A percentile compares a stretch with the other conserved stretches of the same genome.
Conservation (phyloP, 148 eudicot species). For the Mesembryanthemum crystallinum region DNA sequence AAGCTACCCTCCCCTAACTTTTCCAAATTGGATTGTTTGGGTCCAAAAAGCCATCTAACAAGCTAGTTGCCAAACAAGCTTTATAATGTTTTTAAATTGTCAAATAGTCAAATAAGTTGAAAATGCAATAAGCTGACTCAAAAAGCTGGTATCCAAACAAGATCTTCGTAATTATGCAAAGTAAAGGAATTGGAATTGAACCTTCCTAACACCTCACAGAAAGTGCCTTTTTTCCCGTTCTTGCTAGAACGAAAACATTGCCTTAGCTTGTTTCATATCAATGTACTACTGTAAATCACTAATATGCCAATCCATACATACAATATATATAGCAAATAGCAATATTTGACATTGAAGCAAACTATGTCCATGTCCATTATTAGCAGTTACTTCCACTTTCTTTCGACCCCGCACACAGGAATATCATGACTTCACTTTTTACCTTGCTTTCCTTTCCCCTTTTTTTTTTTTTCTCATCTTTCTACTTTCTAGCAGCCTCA, state of each 20-base stretch:
- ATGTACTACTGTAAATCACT: no score
- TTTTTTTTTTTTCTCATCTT: not conserved
- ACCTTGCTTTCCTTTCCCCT: constrained; percentile 2
- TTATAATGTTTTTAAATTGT: no score
- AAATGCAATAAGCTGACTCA: no score
- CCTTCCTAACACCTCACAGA: constrained; percentile 6
- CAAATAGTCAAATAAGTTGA: constrained; percentile 30
- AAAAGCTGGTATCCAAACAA: no score
- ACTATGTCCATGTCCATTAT: not conserved
- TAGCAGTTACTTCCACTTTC: not conserved
- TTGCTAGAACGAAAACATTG: constrained; percentile 8
- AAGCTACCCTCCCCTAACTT: no score
- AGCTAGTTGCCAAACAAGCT: no score
- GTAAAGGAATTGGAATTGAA: not conserved
- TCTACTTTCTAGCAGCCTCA: no score
- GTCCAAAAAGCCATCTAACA: no score
- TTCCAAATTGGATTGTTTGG: no score
- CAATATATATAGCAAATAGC: not conserved
- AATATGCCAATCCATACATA: no score
- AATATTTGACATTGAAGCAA: not conserved
- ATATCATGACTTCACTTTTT: not conserved
- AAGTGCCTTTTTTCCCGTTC: not conserved
- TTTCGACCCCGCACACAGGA: not conserved
- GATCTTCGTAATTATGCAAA: no score
- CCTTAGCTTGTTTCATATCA: not conserved